Percentiles rank a stretch among this genome's conserved stretches.
These are phyloP conservation scores for Kockovaella imperatae DNA, from an alignment of 768 basidiomycete genomes.

Conservation along the genomic window DNA sequence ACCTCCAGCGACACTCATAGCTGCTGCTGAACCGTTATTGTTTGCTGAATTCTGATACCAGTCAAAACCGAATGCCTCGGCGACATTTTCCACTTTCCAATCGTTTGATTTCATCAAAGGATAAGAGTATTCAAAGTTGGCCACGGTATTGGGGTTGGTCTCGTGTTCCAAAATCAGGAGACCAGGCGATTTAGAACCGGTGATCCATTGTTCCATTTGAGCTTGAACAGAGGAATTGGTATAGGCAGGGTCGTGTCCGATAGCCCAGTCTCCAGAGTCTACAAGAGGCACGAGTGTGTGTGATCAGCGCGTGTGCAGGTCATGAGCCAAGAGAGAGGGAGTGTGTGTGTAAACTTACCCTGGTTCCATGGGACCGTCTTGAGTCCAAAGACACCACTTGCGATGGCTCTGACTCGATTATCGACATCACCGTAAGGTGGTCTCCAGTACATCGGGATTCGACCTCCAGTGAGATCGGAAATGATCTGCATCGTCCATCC, in stretches of 20 bases:
- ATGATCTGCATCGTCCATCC: conserved; percentile 77
- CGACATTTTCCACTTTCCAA: conserved; percentile 55
- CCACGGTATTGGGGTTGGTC: conserved; percentile 54
- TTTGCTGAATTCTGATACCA: conserved; percentile 44
- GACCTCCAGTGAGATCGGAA: conserved; percentile 70
- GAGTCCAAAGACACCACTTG: conserved; percentile 75
- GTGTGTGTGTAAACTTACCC: conserved; percentile 46
- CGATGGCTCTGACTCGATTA: conserved; percentile 73
- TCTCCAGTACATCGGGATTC: conserved; percentile 63
- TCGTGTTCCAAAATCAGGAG: conserved; percentile 82
- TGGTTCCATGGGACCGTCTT: conserved; percentile 83
- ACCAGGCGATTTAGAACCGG: conserved; percentile 66
- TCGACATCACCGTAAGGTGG: conserved; percentile 54
- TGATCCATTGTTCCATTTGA: conserved; percentile 50
- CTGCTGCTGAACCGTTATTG: conserved; percentile 20
- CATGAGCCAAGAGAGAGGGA: not conserved
- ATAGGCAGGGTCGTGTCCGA: conserved; percentile 49
- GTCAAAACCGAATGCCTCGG: conserved; percentile 32
- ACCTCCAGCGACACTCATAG: conserved; percentile 19
- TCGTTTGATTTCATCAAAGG: conserved; percentile 50
- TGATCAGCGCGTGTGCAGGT: too few relatives aligned
- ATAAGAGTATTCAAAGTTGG: conserved; percentile 54
- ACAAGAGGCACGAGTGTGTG: too few relatives aligned
- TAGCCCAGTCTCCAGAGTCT: conserved; percentile 71
- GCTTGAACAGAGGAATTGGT: conserved; percentile 50